Evolutionary conservation across 2,329 filamentous ascomycete genomes (phyloP).

Genomic region (Arthrobotrys musiformis): DNA sequence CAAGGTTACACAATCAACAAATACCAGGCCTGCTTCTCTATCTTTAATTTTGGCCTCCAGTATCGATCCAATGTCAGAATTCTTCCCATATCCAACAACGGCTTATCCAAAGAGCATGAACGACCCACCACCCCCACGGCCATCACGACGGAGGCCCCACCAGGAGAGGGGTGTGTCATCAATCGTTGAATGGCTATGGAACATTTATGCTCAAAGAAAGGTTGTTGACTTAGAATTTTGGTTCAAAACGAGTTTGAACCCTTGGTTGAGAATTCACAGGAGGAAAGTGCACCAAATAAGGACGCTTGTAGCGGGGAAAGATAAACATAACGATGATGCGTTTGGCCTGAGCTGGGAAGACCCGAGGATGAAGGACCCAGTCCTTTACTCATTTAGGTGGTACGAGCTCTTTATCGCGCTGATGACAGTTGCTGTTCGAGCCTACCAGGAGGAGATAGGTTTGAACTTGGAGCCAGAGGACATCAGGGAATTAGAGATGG

Average conservation of each 20-base stretch:
- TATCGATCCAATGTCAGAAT: background rate
- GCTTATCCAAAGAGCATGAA: background rate
- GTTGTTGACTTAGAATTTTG: background rate
- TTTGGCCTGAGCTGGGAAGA: background rate
- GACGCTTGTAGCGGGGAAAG: background rate
- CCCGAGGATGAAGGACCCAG: background rate
- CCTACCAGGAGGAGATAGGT: background rate
- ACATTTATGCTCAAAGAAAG: background rate
- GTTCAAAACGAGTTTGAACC: background rate
- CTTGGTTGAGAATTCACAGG: background rate
- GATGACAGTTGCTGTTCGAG: background rate
- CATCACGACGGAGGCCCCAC: background rate
- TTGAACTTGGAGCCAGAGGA: background rate
- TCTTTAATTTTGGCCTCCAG: background rate
- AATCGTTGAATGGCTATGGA: background rate
- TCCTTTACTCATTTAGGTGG: constrained; percentile 1
- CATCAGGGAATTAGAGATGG: background rate
- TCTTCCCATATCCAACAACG: background rate
- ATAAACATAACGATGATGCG: too few relatives aligned
- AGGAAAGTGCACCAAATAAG: background rate
- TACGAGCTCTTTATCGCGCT: background rate
- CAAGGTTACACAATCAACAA: background rate
- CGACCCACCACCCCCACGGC: background rate
- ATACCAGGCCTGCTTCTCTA: background rate
- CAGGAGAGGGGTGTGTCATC: background rate